Conservation (phyloP, 2,329 filamentous ascomycete species). For the Waltergamsia citrina region DNA sequence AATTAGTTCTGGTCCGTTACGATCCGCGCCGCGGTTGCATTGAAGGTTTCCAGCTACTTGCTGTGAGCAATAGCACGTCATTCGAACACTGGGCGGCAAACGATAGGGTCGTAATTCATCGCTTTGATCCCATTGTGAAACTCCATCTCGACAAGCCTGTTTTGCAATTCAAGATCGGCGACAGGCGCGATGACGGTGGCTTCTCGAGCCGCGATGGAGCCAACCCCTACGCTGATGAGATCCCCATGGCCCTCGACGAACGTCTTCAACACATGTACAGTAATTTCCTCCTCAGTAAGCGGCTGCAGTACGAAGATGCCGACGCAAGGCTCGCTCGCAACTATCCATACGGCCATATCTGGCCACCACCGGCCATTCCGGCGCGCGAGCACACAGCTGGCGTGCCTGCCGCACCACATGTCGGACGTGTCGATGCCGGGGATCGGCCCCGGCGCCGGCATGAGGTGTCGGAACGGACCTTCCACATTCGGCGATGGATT, state of each 20-base stretch:
- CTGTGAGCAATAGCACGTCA: conserved; percentile 44
- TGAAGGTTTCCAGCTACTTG: conserved; percentile 69
- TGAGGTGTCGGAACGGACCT: conserved; percentile 60
- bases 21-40: conserved; percentile 66
- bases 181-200: conserved; percentile 11
- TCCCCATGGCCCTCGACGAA: conserved; percentile 40
- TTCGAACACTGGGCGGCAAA: conserved; percentile 58
- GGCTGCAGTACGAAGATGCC: conserved; percentile 27
- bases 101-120: conserved; percentile 56
- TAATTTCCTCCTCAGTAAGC: conserved; percentile 57
- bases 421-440: conserved; percentile 14
- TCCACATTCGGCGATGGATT: conserved; percentile 70
- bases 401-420: conserved; percentile 13
- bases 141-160: conserved; percentile 70
- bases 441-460: conserved; percentile 35
- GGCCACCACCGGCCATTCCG: conserved; percentile 69
- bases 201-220: conserved; percentile 12
- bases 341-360: conserved; percentile 48
- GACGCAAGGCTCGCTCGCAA: conserved; percentile 14
- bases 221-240: conserved; percentile 37
- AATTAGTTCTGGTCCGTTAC: conserved; percentile 68
- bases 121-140: conserved; percentile 60
- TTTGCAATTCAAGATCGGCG: conserved; percentile 38
- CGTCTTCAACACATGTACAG: conserved; percentile 45
- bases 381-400: conserved; percentile 42